Conservation (phyloP, 2,329 filamentous ascomycete genomes). For the Trichoderma semiorbis region DNA sequence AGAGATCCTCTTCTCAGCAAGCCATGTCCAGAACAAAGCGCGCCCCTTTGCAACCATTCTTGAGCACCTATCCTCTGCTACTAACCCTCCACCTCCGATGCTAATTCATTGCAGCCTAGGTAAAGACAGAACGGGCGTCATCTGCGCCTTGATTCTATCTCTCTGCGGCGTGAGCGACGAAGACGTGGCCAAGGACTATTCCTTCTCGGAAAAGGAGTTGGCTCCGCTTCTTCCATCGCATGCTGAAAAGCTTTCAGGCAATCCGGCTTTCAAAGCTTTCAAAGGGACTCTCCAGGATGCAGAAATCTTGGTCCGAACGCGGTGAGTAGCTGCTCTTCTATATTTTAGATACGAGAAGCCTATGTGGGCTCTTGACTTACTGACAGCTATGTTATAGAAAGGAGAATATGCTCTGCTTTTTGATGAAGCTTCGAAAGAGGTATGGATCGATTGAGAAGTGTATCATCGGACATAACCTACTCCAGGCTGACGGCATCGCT, state of each 20-base stretch:
- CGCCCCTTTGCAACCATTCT: background rate
- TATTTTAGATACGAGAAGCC: background rate
- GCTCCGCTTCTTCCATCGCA: slow-evolving; percentile 23
- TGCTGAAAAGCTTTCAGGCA: background rate
- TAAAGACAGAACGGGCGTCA: slow-evolving; percentile 72
- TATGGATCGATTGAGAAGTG: background rate
- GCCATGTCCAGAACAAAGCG: background rate
- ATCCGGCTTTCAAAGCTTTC: background rate
- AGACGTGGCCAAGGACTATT: slow-evolving; percentile 62
- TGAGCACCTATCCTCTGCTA: background rate
- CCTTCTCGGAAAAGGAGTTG: slow-evolving; percentile 61
- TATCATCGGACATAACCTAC: background rate
- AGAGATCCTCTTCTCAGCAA: background rate
- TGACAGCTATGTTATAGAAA: background rate
- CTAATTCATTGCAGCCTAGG: slow-evolving; percentile 73
- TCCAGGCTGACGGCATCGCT: background rate
- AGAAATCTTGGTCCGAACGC: background rate
- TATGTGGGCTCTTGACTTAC: background rate
- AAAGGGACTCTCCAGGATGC: background rate
- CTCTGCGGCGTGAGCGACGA: slow-evolving; percentile 60
- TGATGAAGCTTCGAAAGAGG: background rate
- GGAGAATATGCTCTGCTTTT: background rate
- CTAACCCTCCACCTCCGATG: slow-evolving; percentile 39
- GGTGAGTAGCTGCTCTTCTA: background rate
- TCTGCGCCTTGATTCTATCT: slow-evolving; percentile 62